Evolutionary conservation across 148 eudicot species (phyloP).

Genomic region (Agrostemma githago): DNA sequence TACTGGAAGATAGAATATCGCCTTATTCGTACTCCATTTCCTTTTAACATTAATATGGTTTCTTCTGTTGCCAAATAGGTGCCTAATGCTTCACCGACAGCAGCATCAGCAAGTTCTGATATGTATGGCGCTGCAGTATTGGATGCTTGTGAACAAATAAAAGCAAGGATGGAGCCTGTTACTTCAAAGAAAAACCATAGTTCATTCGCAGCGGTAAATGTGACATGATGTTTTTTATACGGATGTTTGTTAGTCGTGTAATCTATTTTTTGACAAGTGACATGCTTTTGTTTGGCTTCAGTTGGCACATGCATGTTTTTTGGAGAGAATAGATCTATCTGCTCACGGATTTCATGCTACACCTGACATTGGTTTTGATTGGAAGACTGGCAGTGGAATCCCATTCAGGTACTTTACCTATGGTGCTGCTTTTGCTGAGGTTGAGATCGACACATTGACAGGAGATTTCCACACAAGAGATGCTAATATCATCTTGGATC

Average conservation of each 20-base stretch:
- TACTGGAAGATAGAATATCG: constrained; percentile 4
- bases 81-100: constrained; percentile 96
- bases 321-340: constrained; percentile 90
- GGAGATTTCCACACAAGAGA: constrained; percentile 96
- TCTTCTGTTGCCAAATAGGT: constrained; percentile 44
- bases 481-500: constrained; percentile 76
- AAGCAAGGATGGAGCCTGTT: constrained; percentile 83
- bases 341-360: constrained; percentile 90
- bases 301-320: constrained; percentile 65
- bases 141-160: constrained; percentile 95
- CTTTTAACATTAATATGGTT: constrained; percentile 1
- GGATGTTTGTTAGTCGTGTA: not conserved
- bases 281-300: constrained; percentile 30
- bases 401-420: constrained; percentile 86
- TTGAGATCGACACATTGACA: constrained; percentile 82
- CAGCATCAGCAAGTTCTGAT: constrained; percentile 98
- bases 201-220: constrained; percentile 73
- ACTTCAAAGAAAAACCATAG: constrained; percentile 45
- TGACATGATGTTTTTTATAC: not conserved
- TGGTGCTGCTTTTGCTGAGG: constrained; percentile 96
- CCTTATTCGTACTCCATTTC: constrained; percentile 1
- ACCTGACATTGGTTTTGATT: constrained; percentile 92
- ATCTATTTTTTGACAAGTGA: not conserved
- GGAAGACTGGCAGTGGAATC: constrained; percentile 70
- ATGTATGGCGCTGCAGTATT: constrained; percentile 95